These are phyloP conservation scores for Potentilla sterilis DNA, from an alignment of 306 rosid species.

Conservation along the genomic window DNA sequence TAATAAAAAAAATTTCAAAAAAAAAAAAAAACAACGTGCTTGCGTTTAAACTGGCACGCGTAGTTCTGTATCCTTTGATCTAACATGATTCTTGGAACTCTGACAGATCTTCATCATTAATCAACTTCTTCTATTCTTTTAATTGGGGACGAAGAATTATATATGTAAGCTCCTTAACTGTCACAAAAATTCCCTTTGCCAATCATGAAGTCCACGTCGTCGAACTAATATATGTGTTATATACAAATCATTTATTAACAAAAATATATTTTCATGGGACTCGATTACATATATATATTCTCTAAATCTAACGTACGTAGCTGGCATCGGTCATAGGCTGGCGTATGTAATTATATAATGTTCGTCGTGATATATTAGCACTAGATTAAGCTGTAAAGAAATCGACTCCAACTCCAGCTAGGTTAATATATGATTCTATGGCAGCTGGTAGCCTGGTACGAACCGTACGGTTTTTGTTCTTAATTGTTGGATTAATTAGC, in stretches of 20 bases:
- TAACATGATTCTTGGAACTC: neutral
- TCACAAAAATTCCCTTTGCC: conserved; percentile 2
- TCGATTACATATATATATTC: neutral
- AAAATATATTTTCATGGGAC: neutral
- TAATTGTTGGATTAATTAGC: neutral
- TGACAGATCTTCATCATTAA: neutral
- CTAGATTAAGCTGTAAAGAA: neutral
- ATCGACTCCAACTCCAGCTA: neutral
- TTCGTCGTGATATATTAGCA: neutral
- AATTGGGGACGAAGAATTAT: neutral
- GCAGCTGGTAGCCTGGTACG: conserved; percentile 3
- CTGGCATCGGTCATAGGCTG: conserved; percentile 6
- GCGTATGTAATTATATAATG: neutral
- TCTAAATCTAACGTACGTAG: neutral
- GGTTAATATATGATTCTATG: neutral
- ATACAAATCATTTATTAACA: neutral
- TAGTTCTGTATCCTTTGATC: neutral
- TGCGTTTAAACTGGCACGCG: conserved; percentile 30
- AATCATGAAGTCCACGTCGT: conserved; percentile 28
- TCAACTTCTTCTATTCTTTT: neutral
- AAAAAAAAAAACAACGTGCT: neutral
- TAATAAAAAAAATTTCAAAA: too few species aligned
- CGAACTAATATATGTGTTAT: neutral
- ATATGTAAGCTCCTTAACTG: neutral
- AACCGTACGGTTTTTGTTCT: conserved; percentile 5